Base-by-base conservation (phyloP, 805 yeast genomes). In the Lipomyces lipofer region DNA sequence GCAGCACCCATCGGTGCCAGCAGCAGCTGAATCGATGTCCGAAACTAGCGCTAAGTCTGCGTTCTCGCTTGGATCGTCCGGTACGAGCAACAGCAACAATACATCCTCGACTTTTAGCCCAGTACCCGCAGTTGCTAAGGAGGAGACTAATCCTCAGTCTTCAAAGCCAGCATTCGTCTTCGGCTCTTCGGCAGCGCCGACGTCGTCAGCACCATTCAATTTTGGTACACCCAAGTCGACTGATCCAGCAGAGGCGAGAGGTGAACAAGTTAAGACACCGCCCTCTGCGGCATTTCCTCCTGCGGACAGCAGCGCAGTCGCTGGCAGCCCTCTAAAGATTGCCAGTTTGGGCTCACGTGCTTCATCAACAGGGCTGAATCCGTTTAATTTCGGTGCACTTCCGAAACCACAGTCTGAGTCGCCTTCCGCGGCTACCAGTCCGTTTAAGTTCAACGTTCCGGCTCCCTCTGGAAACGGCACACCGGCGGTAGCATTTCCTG, bases 381-480 rank as follows among this genome's bases (percentile, higher is more conserved):
- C 40, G 6, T 36, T 36, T 15, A 36, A 22, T 4, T 9, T 36
- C 24, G n/a, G n/a, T n/a, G n/a, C n/a, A n/a, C n/a, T n/a, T n/a
- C n/a, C n/a, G n/a, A 36, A 36, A n/a, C 25, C 40, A 4, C 12
- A 22, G 25, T 12, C 25, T 7, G 27, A 19, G 40, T 36, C 40
- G 10, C 40, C 19, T 13, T 36, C 40, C 6, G 19, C 40, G 10
- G 25, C 19, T 13, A 19, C 40, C 6, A 36, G 40, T 36, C 49
- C 57, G 27, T 56, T 56, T 47, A 53, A 57, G 28, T 57, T 57
- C 28, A 57, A 54, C 28, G 53, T 54, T 24, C 35, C 57, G 19
- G 59, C 57, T 8, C 13, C 56, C 5, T 3, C 53, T 27, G 29
- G 42, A 17, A 48, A 15, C 30, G 54, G 17, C 43, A 17, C 28